Base-by-base conservation (phyloP, 2,329 filamentous ascomycete genomes). In the Dothideomycetes sp. region DNA sequence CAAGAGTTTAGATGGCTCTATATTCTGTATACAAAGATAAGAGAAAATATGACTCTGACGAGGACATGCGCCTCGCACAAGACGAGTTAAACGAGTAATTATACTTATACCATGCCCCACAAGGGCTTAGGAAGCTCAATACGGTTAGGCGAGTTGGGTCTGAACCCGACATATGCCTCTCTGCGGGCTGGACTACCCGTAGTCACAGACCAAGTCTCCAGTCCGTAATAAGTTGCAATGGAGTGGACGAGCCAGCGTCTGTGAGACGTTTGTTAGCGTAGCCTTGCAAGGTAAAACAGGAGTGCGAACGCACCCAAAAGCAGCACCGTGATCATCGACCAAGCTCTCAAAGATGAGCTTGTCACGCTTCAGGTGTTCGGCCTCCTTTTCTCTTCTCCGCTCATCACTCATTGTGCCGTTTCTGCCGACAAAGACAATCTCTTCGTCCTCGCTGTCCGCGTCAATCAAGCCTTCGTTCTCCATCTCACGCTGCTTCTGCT, bases 231-330 rank as follows among this genome's bases (percentile, higher is more conserved):
- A 31, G 81, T 77, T 8, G 85, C 89, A 47, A 96, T 88, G 42
- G 84, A 83, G 61, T 96, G 88, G 1, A 93, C 85, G 39, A 96
- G 75, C 84, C 88, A 96, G 47, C 89, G 83, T 49, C 84, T 89
- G 45, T 19, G 37, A n/a, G 7, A 27, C 22, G 3, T n/a, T 5
- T 33, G 39, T 41, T 16, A 41, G 39, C 16, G 9, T n/a, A 41
- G 19, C 4, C 9, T 10, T n/a, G 14, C 15, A 9, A 37, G 5
- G 17, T 36, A 16, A 7, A 14, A 34, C 14, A 17, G 24, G 16
- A 18, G 14, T 19, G 15, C 31, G 30, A 38, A 73, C 79, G 53
- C 64, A 89, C 80, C 84, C 87, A 65, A 94, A 95, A 3, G 81
- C 75, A 36, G 84, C 84, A 5, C 77, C 75, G 44, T 79, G 77